Evolutionary conservation across 805 yeast species (phyloP), one percentile per base, ranked within the genome.

Genomic region (Saturnispora sekii): DNA sequence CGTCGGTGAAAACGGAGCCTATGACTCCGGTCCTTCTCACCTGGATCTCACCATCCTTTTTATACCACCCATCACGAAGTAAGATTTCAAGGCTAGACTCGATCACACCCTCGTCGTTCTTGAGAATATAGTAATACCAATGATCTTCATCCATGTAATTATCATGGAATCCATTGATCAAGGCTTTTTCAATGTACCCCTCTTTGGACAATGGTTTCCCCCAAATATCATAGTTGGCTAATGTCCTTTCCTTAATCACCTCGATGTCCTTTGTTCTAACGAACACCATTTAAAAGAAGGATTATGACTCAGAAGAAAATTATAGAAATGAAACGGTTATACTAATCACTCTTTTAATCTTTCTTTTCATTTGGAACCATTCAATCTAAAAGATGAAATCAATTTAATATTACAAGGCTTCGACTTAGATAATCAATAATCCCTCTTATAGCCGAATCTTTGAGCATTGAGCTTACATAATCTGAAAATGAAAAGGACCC

Each of bases 1-100:
- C 58, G 6, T 69, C 59, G 0, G 84, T 78, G 55, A 62, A 79
- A 1, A 81, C 86, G 10, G 79, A 76, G 18, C 85, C 86, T 46
- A 80, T 60, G 44, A 54, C 76, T 60, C 41, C 69, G 21, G 51
- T 35, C 4, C 35, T 39, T 39, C 53, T 48, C 5, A 36, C 38
- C 2, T 38, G 33, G 10, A 49, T 17, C 9, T 43, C 39, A 3
- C 34, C 44, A 2, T 35, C 44, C 2, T 46, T 32, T 3, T 42
- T 51, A 14, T 38, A 31, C 41, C 53, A 51, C n/a, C 54, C 45
- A 16, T 54, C 55, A 18, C 63, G 50, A 26, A 57, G 48, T 9
- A 63, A 40, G 9, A 55, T 49, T 44, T 64, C 68, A 48, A 64
- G 57, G 3, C 43, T 49, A 10, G 49, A 42, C 15, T 50, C 48